phyloP scores from a whole-genome alignment of 1,284 basidiomycete species.

The Leccinum pachyderme region DNA sequence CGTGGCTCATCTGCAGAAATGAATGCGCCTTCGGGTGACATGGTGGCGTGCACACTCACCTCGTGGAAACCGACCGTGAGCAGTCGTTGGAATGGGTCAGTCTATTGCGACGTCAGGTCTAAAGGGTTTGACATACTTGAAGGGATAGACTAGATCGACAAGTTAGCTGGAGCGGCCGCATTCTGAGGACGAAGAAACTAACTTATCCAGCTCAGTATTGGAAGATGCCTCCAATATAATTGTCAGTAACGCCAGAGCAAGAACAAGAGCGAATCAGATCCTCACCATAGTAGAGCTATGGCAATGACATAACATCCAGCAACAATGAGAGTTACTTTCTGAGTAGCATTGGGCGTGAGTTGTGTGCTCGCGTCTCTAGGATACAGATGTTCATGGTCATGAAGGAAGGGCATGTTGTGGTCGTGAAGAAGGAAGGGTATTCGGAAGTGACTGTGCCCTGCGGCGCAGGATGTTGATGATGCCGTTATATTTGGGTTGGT shows the following conservation, averaged over 20 bases:
- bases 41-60: slow-evolving; percentile 39
- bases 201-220: slow-evolving; percentile 72
- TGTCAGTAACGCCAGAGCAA: slow-evolving; percentile 9
- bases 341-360: slow-evolving; percentile 68
- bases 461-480: background rate
- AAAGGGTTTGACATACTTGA: slow-evolving; percentile 62
- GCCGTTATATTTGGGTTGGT: background rate
- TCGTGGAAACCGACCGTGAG: slow-evolving; percentile 91
- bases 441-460: slow-evolving; percentile 2
- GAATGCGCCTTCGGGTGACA: slow-evolving; percentile 9
- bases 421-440: slow-evolving; percentile 15
- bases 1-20: slow-evolving; percentile 75
- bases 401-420: slow-evolving; percentile 32
- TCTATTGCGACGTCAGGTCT: background rate
- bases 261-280: slow-evolving; percentile 10
- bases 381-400: slow-evolving; percentile 27
- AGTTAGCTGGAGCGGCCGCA: slow-evolving; percentile 11
- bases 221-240: slow-evolving; percentile 61
- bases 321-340: slow-evolving; percentile 74
- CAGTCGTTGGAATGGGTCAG: slow-evolving; percentile 42
- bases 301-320: slow-evolving; percentile 70
- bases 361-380: slow-evolving; percentile 36
- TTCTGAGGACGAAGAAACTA: slow-evolving; percentile 33
- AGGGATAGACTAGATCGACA: slow-evolving; percentile 75
- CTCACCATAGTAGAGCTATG: slow-evolving; percentile 75